Base-by-base conservation (phyloP, 2,329 filamentous ascomycete genomes). In the Diaporthe longicolla region DNA sequence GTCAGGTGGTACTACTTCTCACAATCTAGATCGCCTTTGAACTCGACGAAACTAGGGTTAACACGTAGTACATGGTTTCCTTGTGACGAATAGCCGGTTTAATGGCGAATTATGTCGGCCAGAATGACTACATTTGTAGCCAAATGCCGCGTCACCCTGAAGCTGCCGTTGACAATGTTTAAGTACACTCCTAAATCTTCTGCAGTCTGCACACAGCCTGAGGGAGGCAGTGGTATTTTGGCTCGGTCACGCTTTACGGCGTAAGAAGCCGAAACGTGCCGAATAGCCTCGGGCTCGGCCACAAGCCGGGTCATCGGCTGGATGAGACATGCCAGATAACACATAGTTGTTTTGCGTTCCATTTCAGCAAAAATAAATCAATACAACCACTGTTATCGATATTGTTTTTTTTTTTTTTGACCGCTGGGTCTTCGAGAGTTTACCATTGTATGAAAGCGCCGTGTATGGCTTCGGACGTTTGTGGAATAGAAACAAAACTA, bases 251-350 rank as follows among this genome's bases (percentile, higher is more conserved):
- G 24, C 19, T 29, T 2, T 29, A n/a, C 37, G n/a, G n/a, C 35
- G 43, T 3, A 9, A 26, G 6, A 26, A 52, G 45, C 63, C 63
- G 63, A 66, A 32, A 54, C n/a, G 8, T 68, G 63, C 63, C 63
- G 63, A 68, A 68, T 68, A 68, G 48, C 63, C 63, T 68, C 63
- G 63, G 63, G 63, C 9, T 32, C 63, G 35, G 63, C 32, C 19
- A 15, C 13, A 15, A 15, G 63, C 48, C 48, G 48, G 21, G 26
- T 35, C 17, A 40, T 68, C 48, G 48, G 63, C n/a, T 19, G 19
- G n/a, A 24, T n/a, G 21, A 37, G 37, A 48, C 21, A 8, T 11
- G 10, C 1, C 17, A 45, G 17, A 48, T 7, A 32, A 48, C 26
- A 45, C 40, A 13, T 9, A 26, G 4, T 29, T 15, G 19, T 9